Evolutionary conservation across 1,139 yeast genomes (phyloP).

Genomic region (Geotrichum cucujoidarum): DNA sequence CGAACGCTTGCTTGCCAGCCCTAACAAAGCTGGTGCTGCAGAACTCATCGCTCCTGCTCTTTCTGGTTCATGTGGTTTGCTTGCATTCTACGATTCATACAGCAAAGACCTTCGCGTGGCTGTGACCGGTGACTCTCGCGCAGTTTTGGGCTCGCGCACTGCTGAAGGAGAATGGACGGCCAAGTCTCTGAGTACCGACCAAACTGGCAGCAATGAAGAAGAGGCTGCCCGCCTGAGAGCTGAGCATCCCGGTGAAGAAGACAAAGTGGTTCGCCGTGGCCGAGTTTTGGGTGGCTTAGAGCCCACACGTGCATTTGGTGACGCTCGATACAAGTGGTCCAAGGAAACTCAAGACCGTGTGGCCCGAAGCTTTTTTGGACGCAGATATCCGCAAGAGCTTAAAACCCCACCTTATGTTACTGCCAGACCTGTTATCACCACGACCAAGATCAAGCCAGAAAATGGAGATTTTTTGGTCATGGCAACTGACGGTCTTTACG

Average conservation of each 20-base stretch:
- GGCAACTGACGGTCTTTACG: constrained; percentile 94
- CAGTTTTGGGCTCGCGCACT: constrained; percentile 71
- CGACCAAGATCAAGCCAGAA: constrained; percentile 66
- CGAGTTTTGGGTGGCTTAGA: constrained; percentile 89
- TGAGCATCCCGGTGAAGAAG: constrained; percentile 90
- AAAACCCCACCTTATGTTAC: constrained; percentile 93
- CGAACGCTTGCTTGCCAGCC: constrained; percentile 58
- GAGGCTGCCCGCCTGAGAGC: constrained; percentile 78
- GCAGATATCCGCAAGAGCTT: constrained; percentile 71
- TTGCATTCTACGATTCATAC: constrained; percentile 79
- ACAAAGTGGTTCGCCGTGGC: constrained; percentile 71
- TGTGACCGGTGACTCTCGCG: constrained; percentile 94
- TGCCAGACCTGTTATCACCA: constrained; percentile 89
- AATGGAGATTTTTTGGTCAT: constrained; percentile 82
- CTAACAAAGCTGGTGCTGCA: constrained; percentile 57
- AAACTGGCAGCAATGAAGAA: constrained; percentile 85
- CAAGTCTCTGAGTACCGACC: constrained; percentile 79
- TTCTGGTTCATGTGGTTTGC: constrained; percentile 89
- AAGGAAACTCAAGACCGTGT: constrained; percentile 71
- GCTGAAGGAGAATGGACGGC: constrained; percentile 74
- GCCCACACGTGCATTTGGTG: constrained; percentile 96
- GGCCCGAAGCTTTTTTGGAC: constrained; percentile 76
- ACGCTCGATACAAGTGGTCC: constrained; percentile 83
- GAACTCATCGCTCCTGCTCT: constrained; percentile 86
- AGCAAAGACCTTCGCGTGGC: constrained; percentile 77